A percentile compares a stretch with the other conserved stretches of the same genome.
Evolutionary conservation across 495 filamentous ascomycete genomes (phyloP).

Genomic region (Xylaria acuta): DNA sequence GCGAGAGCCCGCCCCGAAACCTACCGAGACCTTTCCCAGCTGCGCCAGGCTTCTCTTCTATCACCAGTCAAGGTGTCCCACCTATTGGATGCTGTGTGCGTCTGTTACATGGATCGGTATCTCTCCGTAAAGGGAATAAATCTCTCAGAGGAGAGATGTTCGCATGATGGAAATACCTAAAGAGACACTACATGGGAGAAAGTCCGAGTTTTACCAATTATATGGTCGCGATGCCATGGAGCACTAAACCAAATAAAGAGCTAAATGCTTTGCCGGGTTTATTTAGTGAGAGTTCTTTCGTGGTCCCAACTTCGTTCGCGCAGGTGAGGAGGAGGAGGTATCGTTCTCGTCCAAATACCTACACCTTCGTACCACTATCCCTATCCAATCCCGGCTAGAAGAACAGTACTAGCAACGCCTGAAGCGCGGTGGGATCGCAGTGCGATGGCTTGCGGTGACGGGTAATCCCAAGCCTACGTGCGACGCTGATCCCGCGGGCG

Average conservation of each 20-base stretch:
- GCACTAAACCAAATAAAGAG: neutral
- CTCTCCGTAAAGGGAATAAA: no score
- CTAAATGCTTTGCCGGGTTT: neutral
- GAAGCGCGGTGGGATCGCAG: neutral
- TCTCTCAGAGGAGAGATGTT: neutral
- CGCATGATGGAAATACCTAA: neutral
- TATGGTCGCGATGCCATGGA: neutral
- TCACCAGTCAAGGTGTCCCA: neutral
- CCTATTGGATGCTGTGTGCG: neutral
- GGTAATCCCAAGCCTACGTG: neutral
- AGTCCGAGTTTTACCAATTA: neutral
- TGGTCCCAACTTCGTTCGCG: neutral
- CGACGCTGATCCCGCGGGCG: conserved; percentile 10
- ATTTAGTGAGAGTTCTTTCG: neutral
- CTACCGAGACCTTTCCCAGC: neutral
- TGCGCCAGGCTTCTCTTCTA: neutral
- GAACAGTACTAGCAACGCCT: neutral
- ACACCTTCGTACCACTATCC: neutral
- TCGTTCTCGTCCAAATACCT: neutral
- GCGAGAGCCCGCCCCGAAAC: neutral
- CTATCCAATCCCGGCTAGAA: neutral
- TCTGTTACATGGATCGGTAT: neutral
- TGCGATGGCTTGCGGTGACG: neutral
- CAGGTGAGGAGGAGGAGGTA: neutral
- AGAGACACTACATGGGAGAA: neutral